Conservation (phyloP, 2,329 filamentous ascomycete species). For the Exophiala sideris region DNA sequence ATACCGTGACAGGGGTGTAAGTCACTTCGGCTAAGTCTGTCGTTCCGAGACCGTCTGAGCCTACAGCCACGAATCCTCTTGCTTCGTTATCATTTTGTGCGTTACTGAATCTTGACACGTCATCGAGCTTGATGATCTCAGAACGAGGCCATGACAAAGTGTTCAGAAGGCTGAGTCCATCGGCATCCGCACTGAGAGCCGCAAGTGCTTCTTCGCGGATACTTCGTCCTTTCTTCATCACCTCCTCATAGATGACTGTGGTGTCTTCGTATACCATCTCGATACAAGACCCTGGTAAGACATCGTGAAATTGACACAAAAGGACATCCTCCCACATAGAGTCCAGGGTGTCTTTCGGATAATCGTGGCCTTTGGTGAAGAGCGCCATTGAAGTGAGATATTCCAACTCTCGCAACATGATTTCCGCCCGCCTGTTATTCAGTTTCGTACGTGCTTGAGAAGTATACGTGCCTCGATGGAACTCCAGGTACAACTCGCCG, state of each 20-base stretch:
- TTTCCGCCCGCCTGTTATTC: slow-evolving; percentile 83
- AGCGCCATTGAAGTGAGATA: slow-evolving; percentile 83
- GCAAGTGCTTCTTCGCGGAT: slow-evolving; percentile 66
- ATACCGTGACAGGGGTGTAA: slow-evolving; percentile 44
- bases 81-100: slow-evolving; percentile 6
- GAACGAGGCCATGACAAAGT: slow-evolving; percentile 81
- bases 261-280: slow-evolving; percentile 98
- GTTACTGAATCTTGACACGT: slow-evolving; percentile 39
- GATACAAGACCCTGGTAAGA: slow-evolving; percentile 87
- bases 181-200: slow-evolving; percentile 56
- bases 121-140: slow-evolving; percentile 64
- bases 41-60: background rate
- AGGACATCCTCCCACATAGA: slow-evolving; percentile 90
- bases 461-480: slow-evolving; percentile 94
- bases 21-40: background rate
- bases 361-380: slow-evolving; percentile 70
- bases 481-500: slow-evolving; percentile 94
- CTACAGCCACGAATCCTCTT: background rate
- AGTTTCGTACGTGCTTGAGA: slow-evolving; percentile 95
- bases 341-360: slow-evolving; percentile 87
- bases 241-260: slow-evolving; percentile 77
- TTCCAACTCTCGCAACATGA: slow-evolving; percentile 81
- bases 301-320: slow-evolving; percentile 96
- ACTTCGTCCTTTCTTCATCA: slow-evolving; percentile 72
- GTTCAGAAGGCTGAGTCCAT: slow-evolving; percentile 65